Evolutionary conservation across 805 yeast genomes (phyloP).

Genomic region (Blastobotrys chiropterorum): DNA sequence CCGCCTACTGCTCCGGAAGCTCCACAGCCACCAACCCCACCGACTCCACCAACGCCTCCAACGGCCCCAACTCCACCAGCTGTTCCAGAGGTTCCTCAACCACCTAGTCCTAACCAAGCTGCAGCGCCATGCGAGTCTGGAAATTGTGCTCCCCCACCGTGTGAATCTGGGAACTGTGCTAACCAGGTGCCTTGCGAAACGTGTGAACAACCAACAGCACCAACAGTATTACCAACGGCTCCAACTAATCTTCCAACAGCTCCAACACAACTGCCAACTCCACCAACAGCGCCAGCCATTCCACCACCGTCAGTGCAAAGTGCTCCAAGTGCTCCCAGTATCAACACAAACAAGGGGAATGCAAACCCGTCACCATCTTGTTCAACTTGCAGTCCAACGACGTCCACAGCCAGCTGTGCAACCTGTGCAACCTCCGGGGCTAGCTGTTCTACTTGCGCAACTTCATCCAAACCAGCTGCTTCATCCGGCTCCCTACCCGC

Average conservation of each 20-base stretch:
- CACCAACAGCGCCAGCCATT: not conserved
- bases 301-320: not conserved
- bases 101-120: not conserved
- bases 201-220: not conserved
- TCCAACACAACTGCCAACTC: not conserved
- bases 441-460: not conserved
- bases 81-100: not conserved
- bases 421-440: not conserved
- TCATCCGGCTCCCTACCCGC: not conserved
- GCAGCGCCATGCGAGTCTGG: not conserved
- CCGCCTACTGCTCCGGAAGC: not conserved
- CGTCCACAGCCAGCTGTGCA: not conserved
- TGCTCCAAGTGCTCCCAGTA: not conserved
- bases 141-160: not conserved
- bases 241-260: not conserved
- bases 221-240: not conserved
- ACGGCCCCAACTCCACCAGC: not conserved
- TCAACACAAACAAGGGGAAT: not conserved
- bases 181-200: not conserved
- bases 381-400: not conserved
- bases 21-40: not conserved
- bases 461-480: not conserved
- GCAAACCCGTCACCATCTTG: not conserved
- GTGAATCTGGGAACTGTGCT: not conserved
- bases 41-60: not conserved